Evolutionary conservation across 2,329 filamentous ascomycete species (phyloP), one percentile per base, ranked within the genome.

Genomic region (Arthrinium phaeospermum): DNA sequence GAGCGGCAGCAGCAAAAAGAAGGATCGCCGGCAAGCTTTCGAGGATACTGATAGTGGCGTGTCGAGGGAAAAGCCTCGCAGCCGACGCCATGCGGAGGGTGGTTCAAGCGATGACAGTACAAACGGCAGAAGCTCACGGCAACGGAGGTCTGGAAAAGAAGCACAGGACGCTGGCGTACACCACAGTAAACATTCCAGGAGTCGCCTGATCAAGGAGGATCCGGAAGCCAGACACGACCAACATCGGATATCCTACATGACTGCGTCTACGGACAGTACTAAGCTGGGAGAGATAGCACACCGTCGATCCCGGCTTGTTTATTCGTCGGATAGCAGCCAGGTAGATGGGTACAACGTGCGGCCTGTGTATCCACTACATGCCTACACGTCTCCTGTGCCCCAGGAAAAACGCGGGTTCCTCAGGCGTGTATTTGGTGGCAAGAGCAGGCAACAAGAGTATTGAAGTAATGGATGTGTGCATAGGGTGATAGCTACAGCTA

Each of bases 211-310:
- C n/a, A 44, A 27, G 22, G 37, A 68, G 41, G 37, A 13, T 14
- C 22, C n/a, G 44, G 64, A 68, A 12, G n/a, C 4, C 41, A 19
- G 37, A 19, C 30, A 45, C 67, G 67, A 34, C 47, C 49, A 34
- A 3, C 46, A 70, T 22, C 68, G 45, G 10, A 37, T 70, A 44
- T 70, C 68, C 0, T 75, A 77, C 68, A 76, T 82, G 71, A 84
- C 84, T 4, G 82, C 81, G 67, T 81, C 82, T 6, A 85, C 85
- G 1, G 83, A 82, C 70, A 86, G 84, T 73, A 86, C 84, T 16
- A 86, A 86, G 72, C 75, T 86, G 4, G 84, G 84, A n/a, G 84
- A 86, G 74, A 81, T 85, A 24, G 78, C 71, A 6, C 27, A 46
- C n/a, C 68, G 72, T 14, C 67, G 69, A 44, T 71, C 71, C 7